phyloP scores from a whole-genome alignment of 2,329 filamentous ascomycete species.

The Akanthomyces dipterigenus region DNA sequence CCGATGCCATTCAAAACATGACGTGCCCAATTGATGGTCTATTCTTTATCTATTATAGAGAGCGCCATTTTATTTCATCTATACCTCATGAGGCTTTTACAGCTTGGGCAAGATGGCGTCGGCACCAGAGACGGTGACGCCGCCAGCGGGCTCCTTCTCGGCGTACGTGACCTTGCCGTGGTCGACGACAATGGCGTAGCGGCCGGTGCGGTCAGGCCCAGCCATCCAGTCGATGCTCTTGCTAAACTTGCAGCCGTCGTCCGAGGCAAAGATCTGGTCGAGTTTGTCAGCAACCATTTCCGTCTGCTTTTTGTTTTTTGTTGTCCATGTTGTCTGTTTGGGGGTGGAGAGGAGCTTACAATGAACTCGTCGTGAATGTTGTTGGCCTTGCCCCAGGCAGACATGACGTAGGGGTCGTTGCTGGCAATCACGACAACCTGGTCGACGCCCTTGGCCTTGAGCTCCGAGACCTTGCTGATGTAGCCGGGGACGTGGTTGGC shows the following conservation, averaged over 20 bases:
- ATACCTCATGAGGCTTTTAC: slow-evolving; percentile 24
- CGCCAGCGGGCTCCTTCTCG: slow-evolving; percentile 57
- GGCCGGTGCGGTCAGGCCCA: slow-evolving; percentile 61
- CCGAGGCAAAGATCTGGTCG: slow-evolving; percentile 64
- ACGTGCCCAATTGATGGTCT: neutral
- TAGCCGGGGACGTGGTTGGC: slow-evolving; percentile 75
- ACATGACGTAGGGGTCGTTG: slow-evolving; percentile 86
- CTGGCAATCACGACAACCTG: slow-evolving; percentile 72
- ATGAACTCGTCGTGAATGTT: slow-evolving; percentile 61
- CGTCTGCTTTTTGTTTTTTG: neutral
- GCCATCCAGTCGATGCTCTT: slow-evolving; percentile 71
- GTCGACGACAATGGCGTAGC: slow-evolving; percentile 77
- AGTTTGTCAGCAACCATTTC: slow-evolving; percentile 2
- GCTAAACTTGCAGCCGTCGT: slow-evolving; percentile 63
- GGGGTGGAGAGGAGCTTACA: slow-evolving; percentile 30
- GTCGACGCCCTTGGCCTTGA: slow-evolving; percentile 78
- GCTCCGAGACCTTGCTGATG: slow-evolving; percentile 61
- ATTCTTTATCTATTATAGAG: slow-evolving; percentile 1
- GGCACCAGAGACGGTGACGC: slow-evolving; percentile 43
- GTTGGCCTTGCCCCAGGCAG: slow-evolving; percentile 86
- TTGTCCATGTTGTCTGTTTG: slow-evolving; percentile 2
- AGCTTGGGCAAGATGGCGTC: slow-evolving; percentile 49
- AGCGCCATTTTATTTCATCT: neutral
- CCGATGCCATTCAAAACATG: neutral
- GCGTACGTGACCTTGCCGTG: slow-evolving; percentile 79